Evolutionary conservation across 225 moss, liverwort and hornwort species (phyloP), one percentile per base, ranked within the genome.

Genomic region (Bryum argenteum): DNA sequence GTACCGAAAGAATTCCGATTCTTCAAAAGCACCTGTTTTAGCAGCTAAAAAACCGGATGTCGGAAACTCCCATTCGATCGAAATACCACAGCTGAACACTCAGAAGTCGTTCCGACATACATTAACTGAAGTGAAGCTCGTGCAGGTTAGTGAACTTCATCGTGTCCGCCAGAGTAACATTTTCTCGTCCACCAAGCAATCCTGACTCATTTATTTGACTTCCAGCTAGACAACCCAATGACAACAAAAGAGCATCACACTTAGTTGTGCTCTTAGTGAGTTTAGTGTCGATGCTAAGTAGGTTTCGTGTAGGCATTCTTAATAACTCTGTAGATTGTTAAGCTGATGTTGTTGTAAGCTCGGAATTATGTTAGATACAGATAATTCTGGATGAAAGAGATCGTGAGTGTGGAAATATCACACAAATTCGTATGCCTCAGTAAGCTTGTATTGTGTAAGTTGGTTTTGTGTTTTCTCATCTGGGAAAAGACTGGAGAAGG

Each of bases 41-140:
- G 11, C 67, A 54, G 65, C 28, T 60, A 64, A 54, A 65, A 74
- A 69, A 48, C 52, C 65, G 33, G 71, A 75, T 61, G 51, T 68
- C 60, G 82, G 79, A 71, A 80, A 41, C 7, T 26, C 75, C 39
- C 71, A 17, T 40, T 41, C 17, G 23, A 71, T 39, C 43, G 71
- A 79, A 21, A 78, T 65, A 23, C 45, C 82, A 23, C 67, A 75
- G 19, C 60, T 85, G 8, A 75, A 65, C 48, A 71, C 75, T 64
- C 90, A 92, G 66, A 89, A 89, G 57, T 92, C 95, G 11, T 74
- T 95, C 37, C 80, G 80, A 60, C 81, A 88, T 21, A 71, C 85
- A 22, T n/a, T 95, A 65, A 89, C 89, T 68, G 92, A 95, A 82
- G 86, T 95, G 67, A 95, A 95, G 63, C 60, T 95, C 53, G 85